Percentiles rank a stretch among this genome's conserved stretches.
phyloP scores from a whole-genome alignment of 2,329 filamentous ascomycete genomes.

The Akanthomyces muscarius region DNA sequence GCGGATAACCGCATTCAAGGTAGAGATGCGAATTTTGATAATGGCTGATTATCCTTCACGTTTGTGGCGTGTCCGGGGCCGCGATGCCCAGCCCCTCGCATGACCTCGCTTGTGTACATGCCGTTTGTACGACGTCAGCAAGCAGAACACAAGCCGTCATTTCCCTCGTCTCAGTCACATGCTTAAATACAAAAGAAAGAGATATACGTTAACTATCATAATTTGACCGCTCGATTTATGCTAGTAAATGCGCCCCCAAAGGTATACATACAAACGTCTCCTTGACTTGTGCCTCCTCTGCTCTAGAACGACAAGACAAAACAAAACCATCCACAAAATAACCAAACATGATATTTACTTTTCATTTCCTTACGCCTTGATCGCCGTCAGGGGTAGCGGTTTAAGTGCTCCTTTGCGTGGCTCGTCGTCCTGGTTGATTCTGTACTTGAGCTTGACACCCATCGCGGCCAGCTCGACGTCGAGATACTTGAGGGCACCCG shows the following conservation, averaged over 20 bases:
- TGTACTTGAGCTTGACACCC: constrained; percentile 91
- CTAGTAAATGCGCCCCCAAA: constrained; percentile 9
- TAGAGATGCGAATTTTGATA: constrained; percentile 5
- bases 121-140: background rate
- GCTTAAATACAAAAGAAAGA: background rate
- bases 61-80: background rate
- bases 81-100: constrained; percentile 1
- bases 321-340: constrained; percentile 1
- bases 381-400: constrained; percentile 30
- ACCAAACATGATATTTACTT: constrained; percentile 2
- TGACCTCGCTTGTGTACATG: constrained; percentile 5
- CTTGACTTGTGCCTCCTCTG: constrained; percentile 2
- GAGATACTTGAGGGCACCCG: constrained; percentile 85
- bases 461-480: constrained; percentile 95
- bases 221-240: constrained; percentile 11
- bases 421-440: constrained; percentile 60
- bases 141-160: background rate
- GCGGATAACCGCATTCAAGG: background rate
- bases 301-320: constrained; percentile 2
- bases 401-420: constrained; percentile 49
- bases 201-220: constrained; percentile 1
- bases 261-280: constrained; percentile 16
- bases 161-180: background rate
- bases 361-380: constrained; percentile 17
- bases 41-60: background rate